A percentile compares a stretch with the other conserved stretches of the same genome.
phyloP scores from a whole-genome alignment of 2,329 filamentous ascomycete genomes.

The Berkeleyomyces basicola region DNA sequence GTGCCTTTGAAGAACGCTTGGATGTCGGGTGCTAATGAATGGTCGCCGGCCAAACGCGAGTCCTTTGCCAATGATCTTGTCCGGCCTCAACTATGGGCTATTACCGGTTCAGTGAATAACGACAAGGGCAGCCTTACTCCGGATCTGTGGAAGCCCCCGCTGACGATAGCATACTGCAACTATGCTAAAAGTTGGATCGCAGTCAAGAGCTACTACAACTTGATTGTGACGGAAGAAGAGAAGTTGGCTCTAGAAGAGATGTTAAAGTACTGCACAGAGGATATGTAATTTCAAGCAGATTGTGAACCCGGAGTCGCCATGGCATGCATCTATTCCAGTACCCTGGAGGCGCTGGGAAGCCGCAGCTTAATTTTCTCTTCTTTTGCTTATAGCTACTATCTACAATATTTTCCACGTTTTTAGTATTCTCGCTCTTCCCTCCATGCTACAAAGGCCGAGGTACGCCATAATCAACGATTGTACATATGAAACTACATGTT shows the following conservation, averaged over 20 bases:
- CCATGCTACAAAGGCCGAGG: not conserved
- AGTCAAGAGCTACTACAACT: constrained; percentile 56
- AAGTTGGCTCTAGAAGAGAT: constrained; percentile 50
- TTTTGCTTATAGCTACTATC: not conserved
- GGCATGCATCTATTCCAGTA: not conserved
- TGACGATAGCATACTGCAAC: constrained; percentile 55
- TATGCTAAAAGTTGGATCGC: constrained; percentile 64
- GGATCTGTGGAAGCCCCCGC: constrained; percentile 59
- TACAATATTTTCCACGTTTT: not conserved
- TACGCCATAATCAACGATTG: not conserved
- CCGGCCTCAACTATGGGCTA: constrained; percentile 61
- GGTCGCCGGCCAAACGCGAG: constrained; percentile 52
- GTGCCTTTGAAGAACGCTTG: constrained; percentile 69
- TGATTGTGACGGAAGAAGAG: constrained; percentile 56
- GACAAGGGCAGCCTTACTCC: constrained; percentile 57
- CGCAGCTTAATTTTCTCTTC: not conserved
- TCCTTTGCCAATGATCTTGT: constrained; percentile 62
- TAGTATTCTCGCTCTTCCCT: not conserved
- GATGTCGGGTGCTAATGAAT: constrained; percentile 56
- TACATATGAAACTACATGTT: not conserved
- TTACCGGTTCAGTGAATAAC: constrained; percentile 62
- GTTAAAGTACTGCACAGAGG: constrained; percentile 42
- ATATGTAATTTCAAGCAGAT: not conserved
- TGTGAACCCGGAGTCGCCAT: not conserved
- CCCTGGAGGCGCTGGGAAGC: too few species aligned